These are phyloP conservation scores for Fraxinus floribunda DNA, from an alignment of 305 asterid genomes.

Conservation along the genomic window DNA sequence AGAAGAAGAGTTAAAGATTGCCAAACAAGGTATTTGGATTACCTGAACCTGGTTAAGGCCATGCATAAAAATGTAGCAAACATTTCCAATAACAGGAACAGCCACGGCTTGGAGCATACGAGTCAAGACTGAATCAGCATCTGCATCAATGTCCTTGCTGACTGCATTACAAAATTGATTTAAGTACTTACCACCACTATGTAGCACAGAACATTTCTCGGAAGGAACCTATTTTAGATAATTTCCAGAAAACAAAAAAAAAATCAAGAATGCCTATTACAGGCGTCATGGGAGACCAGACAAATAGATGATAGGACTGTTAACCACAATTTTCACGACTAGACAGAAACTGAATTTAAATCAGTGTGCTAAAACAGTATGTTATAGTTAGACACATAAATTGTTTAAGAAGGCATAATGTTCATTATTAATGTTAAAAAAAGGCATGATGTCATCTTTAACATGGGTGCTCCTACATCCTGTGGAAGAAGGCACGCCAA, in stretches of 20 bases:
- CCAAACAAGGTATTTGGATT: constrained; percentile 7
- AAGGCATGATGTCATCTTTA: neutral
- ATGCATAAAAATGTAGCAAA: constrained; percentile 95
- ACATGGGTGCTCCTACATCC: neutral
- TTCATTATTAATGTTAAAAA: neutral
- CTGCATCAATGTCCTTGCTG: constrained; percentile 64
- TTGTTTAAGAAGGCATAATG: neutral
- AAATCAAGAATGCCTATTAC: neutral
- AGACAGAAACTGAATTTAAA: neutral
- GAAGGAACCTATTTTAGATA: neutral
- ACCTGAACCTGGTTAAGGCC: constrained; percentile 89
- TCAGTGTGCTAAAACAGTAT: neutral
- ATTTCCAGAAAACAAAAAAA: neutral
- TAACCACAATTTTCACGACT: neutral
- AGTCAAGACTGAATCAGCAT: constrained; percentile 73
- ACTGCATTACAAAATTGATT: constrained; percentile 42
- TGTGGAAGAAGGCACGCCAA: neutral
- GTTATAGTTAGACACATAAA: neutral
- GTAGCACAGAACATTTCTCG: neutral
- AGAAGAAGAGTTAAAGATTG: neutral
- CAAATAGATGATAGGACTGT: neutral
- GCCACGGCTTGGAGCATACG: constrained; percentile 85
- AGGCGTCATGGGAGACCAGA: neutral
- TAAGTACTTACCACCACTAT: neutral
- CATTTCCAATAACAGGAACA: constrained; percentile 90